Base-by-base conservation (phyloP, 176 grass and related monocot genomes). In the Musa beccarii region DNA sequence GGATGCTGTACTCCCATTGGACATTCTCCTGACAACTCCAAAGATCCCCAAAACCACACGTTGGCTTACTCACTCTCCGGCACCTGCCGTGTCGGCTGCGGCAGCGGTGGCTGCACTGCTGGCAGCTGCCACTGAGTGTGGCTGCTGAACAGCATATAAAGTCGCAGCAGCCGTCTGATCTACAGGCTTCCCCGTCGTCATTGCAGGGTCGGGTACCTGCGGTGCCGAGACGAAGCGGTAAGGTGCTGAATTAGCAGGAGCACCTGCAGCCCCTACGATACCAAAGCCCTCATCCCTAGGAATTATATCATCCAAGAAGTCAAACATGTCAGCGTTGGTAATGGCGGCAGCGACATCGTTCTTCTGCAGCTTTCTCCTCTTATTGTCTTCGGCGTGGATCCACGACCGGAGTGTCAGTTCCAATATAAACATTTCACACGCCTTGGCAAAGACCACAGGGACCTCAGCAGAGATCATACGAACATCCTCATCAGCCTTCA, bases 51-150 rank as follows among this genome's bases (percentile, higher is more conserved):
- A 61, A 61, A 17, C 4, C 4, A 17, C 6, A 66, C 10, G 6
- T 66, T 26, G 26, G 22, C 22, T 51, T 51, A 71, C 68, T 71
- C 68, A 12, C 49, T n/a, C 9, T 69, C 34, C 13, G 50, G 53
- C 19, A 53, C 70, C 50, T 23, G 52, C 71, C 17, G 71, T 26
- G 52, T 0, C 24, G 28, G 15, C 14, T 17, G 67, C 12, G 12
- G 22, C 22, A 74, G 80, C 63, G 28, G 28, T 28, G 28, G 67
- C 26, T 69, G 67, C 2, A 2, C 20, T 25, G 65, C 29, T 43
- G 75, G 56, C 29, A 74, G 80, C 63, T 86, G 80, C 83, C 83
- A 79, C n/a, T 3, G 81, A 79, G 21, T 73, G 81, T 49, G 70
- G 69, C 57, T 86, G 88, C 56, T 81, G 81, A 2, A 59, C 71